These are phyloP conservation scores for Auxenochlorella pyrenoidosa DNA, from an alignment of 139 green algal genomes.

Conservation along the genomic window DNA sequence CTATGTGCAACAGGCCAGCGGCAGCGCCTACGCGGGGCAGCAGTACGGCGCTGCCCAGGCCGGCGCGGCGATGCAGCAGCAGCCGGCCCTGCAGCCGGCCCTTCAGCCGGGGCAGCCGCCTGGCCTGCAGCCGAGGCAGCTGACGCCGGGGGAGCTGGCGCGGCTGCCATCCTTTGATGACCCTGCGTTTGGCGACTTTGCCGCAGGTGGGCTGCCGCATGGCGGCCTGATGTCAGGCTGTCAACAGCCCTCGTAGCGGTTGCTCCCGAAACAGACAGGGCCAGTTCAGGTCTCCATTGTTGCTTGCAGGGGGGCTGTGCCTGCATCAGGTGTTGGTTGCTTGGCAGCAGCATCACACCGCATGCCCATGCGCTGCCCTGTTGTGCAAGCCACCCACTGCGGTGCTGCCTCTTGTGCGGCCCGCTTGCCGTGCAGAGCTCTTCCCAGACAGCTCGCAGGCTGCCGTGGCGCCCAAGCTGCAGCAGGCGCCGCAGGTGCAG, in stretches of 20 bases:
- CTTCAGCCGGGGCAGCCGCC: background rate
- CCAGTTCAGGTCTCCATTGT: no score
- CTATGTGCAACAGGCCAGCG: background rate
- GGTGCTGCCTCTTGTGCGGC: background rate
- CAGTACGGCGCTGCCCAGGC: background rate
- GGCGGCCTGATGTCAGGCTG: no score
- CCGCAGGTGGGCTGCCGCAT: background rate
- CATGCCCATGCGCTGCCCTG: background rate
- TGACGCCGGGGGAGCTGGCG: background rate
- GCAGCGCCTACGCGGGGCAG: background rate
- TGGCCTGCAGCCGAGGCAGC: background rate
- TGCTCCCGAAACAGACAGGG: no score
- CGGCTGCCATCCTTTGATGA: constrained; percentile 24
- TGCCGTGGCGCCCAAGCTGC: background rate
- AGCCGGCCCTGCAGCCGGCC: background rate
- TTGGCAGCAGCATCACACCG: background rate
- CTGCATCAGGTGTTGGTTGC: background rate
- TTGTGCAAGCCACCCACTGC: background rate
- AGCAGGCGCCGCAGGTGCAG: background rate
- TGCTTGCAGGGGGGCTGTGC: no score
- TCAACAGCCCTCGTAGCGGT: background rate
- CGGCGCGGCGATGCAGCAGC: background rate
- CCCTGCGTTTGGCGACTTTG: constrained; percentile 7
- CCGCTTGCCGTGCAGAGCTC: background rate
- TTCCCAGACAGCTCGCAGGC: background rate